Evolutionary conservation across 495 filamentous ascomycete genomes (phyloP), one percentile per base, ranked within the genome.

Genomic region (Penicillium roqueforti): DNA sequence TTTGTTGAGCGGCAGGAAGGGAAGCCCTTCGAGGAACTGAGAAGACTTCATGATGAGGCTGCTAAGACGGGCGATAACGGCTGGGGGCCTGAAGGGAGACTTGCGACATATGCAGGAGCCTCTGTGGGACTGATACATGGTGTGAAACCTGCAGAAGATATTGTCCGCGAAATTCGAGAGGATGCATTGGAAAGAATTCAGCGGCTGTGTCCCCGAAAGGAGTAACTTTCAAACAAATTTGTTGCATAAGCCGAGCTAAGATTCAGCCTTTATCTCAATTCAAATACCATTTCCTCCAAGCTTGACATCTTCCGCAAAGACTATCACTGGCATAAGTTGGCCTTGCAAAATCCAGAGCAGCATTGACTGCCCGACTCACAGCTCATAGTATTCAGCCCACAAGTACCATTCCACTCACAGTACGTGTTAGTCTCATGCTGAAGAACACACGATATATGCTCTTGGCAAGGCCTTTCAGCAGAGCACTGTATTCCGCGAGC

Each of bases 21-120:
- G 0, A 69, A 75, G 51, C 43, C 59, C 2, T 79, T 84, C 56
- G 80, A 82, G 1, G 80, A 86, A 54, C 77, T 87, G 29, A 83
- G 80, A 61, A 69, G 61, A 43, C 66, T 74, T 25, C 87, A 91
- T 64, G 75, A 84, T 37, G 72, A 82, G 47, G 79, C 80, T 6
- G 34, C 70, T 1, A 70, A 71, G 42, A 72, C 69, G 8, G 85
- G 81, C 0, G 81, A 86, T 68, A 69, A 48, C 1, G 85, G 79
- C 22, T 87, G 86, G 85, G 84, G 83, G 0, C 74, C 73, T 0
- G 72, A 80, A 20, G 84, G 83, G 4, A 73, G 87, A 63, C 69
- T 88, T 57, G 84, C 86, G 5, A 86, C 85, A n/a, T 92, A 89
- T 75, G 86, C 85, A 2, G 81, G 80, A 1, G 73, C 78, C 1